Evolutionary conservation across 345 rosid genomes (phyloP), one percentile per base, ranked within the genome.

Genomic region (Brassica juncea): DNA sequence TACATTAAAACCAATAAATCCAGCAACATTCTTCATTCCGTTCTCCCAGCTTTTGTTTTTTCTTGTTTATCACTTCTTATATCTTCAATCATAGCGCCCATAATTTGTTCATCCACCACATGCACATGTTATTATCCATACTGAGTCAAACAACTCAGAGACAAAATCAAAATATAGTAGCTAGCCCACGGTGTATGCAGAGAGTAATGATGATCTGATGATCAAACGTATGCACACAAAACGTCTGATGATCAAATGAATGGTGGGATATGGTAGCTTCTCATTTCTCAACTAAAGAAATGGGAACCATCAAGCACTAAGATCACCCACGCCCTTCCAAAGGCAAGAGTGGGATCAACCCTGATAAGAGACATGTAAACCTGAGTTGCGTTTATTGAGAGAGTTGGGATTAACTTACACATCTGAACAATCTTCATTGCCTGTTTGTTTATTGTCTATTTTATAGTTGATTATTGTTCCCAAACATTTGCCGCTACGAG

Each of bases 1-100:
- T 66, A 25, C 55, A 49, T 4, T n/a, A 49, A 49, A 14, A 49
- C 55, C 73, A 66, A 66, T 2, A 14, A 71, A 55, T 30, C 61
- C 68, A 58, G 42, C 77, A 39, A 58, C 68, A 58, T 71, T 35
- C 59, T 77, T 64, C 71, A 15, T 77, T 64, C 21, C 39, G 39
- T 77, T 52, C 7, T 6, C 64, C 21, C 28, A n/a, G 28, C 23
- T 67, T 54, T 42, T 21, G 49, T 34, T n/a, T 47, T 52, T 32
- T 32, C 9, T 52, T 49, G 2, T 4, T 66, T 75, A 64, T 63
- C 65, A 35, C 11, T 57, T 57, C 8, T 66, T 75, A 64, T 47
- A 63, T 55, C 15, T 57, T 57, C 47, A 65, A 34, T 65, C 6
- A 4, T 57, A 54, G 66, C 59, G 25, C 2, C 2, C 52, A 74